Conservation (phyloP, 805 yeast genomes). For the Wickerhamiella sergipiensis region DNA sequence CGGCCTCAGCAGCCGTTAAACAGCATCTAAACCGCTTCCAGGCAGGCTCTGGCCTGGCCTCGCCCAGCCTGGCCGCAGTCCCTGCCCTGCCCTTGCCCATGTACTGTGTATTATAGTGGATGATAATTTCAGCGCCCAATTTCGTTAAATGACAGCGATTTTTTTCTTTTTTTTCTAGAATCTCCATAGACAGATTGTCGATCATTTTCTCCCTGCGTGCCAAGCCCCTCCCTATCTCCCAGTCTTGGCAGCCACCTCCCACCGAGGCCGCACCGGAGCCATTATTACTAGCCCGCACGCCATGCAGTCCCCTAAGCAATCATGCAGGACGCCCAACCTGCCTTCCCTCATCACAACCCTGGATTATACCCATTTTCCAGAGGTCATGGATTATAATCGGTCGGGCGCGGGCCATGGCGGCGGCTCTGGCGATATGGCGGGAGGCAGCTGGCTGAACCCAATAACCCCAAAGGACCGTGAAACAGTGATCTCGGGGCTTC, state of each 20-base stretch:
- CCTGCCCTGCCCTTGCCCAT: not conserved
- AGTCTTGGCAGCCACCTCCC: not conserved
- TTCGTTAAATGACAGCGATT: too few species aligned
- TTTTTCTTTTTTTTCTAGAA: too few species aligned
- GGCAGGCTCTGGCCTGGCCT: not conserved
- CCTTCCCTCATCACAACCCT: not conserved
- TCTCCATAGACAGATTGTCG: too few species aligned
- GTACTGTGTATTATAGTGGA: not conserved
- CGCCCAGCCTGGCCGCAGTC: not conserved
- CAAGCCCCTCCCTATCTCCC: too few species aligned
- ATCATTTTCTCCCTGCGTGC: not conserved
- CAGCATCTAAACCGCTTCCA: too few species aligned
- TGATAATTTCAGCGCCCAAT: not conserved
- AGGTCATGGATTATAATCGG: not conserved
- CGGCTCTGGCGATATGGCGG: not conserved
- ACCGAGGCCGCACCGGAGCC: not conserved
- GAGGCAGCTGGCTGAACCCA: conserved; percentile 11
- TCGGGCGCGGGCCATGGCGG: not conserved
- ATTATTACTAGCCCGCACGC: not conserved
- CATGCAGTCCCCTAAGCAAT: not conserved
- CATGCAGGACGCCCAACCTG: not conserved
- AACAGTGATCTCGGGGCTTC: conserved; percentile 9
- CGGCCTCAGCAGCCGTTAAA: too few species aligned
- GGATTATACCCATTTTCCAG: not conserved
- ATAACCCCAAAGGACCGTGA: conserved; percentile 14